These are phyloP conservation scores for Nothophytophthora sp. DNA, from an alignment of 352 stramenopile genomes.

Conservation along the genomic window DNA sequence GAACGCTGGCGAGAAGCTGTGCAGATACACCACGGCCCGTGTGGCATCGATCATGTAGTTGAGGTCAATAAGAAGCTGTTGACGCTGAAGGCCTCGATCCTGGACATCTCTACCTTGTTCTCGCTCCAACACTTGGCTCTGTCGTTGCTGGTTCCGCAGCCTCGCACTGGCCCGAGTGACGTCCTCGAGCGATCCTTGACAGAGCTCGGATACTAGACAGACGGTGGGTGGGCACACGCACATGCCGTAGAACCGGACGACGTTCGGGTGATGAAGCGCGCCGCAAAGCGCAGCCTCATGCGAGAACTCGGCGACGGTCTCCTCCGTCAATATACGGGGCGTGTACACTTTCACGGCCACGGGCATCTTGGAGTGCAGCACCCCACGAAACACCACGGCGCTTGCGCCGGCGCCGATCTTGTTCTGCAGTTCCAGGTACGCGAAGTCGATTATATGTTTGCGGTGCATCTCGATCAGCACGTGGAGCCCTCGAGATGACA, in stretches of 20 bases:
- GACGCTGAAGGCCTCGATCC: constrained; percentile 20
- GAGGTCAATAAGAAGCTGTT: constrained; percentile 50
- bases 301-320: constrained; percentile 78
- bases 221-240: constrained; percentile 79
- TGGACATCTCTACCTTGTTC: constrained; percentile 7
- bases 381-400: constrained; percentile 64
- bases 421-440: constrained; percentile 42
- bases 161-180: constrained; percentile 32
- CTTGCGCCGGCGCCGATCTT: constrained; percentile 58
- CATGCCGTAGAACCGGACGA: constrained; percentile 85
- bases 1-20: constrained; percentile 73
- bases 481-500: constrained; percentile 66
- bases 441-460: constrained; percentile 71
- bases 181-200: constrained; percentile 43
- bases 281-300: constrained; percentile 78
- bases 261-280: constrained; percentile 74
- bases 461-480: constrained; percentile 71
- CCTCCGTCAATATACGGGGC: constrained; percentile 50
- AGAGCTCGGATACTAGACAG: constrained; percentile 69
- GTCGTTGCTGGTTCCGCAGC: constrained; percentile 12
- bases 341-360: constrained; percentile 86
- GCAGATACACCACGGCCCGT: constrained; percentile 65
- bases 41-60: constrained; percentile 71
- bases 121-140: constrained; percentile 3
- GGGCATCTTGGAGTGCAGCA: constrained; percentile 45